These are phyloP conservation scores for Thalassiosira livingstoniorum DNA, from an alignment of 352 stramenopile genomes.

Conservation along the genomic window DNA sequence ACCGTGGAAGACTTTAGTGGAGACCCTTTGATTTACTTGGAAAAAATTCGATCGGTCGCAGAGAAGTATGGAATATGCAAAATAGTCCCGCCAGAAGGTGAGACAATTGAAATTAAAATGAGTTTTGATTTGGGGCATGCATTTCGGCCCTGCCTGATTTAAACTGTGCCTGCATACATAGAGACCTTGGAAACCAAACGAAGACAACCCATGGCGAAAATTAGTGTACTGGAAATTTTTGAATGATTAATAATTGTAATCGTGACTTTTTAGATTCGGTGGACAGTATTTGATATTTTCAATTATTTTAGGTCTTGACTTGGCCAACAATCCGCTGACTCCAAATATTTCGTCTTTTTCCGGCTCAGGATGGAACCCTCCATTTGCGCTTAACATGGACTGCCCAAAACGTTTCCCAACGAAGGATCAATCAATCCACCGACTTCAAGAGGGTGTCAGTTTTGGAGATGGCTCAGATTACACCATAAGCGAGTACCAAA, in stretches of 20 bases:
- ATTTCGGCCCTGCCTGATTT: too few relatives aligned
- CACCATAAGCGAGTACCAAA: slow-evolving; percentile 87
- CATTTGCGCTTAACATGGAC: slow-evolving; percentile 65
- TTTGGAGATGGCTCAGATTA: slow-evolving; percentile 89
- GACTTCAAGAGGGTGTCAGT: slow-evolving; percentile 85
- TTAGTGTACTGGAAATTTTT: too few relatives aligned
- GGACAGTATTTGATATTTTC: too few relatives aligned
- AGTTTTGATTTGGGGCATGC: too few relatives aligned
- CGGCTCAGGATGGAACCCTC: slow-evolving; percentile 47
- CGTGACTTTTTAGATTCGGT: too few relatives aligned
- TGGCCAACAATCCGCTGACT: too few relatives aligned
- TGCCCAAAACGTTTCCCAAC: slow-evolving; percentile 89
- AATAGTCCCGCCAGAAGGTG: slow-evolving; percentile 94
- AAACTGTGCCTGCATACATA: too few relatives aligned
- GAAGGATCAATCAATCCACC: slow-evolving; percentile 95
- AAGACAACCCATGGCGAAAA: too few relatives aligned
- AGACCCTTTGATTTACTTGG: slow-evolving; percentile 80
- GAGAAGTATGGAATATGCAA: slow-evolving; percentile 97
- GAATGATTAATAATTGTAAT: too few relatives aligned
- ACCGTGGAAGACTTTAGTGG: slow-evolving; percentile 80
- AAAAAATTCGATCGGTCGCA: slow-evolving; percentile 89
- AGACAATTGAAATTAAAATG: too few relatives aligned
- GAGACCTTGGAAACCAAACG: too few relatives aligned
- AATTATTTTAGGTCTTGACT: too few relatives aligned
- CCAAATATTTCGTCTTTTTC: not conserved